A percentile compares a stretch with the other conserved stretches of the same genome.
phyloP scores from a whole-genome alignment of 163 green algal species.

The Scenedesmus sp. region DNA sequence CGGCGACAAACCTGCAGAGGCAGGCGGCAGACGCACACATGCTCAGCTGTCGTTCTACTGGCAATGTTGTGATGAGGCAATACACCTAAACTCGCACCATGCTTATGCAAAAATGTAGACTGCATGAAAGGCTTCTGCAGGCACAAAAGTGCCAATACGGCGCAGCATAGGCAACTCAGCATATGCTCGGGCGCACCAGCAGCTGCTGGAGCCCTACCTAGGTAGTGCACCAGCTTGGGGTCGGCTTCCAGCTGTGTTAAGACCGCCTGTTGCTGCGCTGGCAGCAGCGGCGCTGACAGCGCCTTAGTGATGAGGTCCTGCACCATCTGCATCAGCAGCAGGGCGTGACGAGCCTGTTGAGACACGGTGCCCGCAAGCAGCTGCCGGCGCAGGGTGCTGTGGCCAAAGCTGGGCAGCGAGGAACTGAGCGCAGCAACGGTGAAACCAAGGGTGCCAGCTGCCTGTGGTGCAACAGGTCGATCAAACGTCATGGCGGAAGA shows the following conservation, averaged over 20 bases:
- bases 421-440: not conserved
- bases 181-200: too few species aligned
- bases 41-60: not conserved
- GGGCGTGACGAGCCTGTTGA: not conserved
- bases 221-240: slow-evolving; percentile 61
- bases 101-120: too few species aligned
- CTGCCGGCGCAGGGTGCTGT: not conserved
- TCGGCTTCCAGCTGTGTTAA: slow-evolving; percentile 68
- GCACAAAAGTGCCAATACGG: too few species aligned
- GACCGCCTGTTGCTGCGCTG: slow-evolving; percentile 76
- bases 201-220: slow-evolving; percentile 30
- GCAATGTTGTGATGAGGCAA: too few species aligned
- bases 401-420: not conserved
- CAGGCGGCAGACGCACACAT: not conserved
- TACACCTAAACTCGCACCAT: too few species aligned
- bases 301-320: slow-evolving; percentile 68
- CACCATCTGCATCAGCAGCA: slow-evolving; percentile 25
- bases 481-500: too few species aligned
- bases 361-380: not conserved
- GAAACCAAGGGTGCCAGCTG: not conserved
- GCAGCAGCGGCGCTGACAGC: slow-evolving; percentile 73
- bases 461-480: too few species aligned
- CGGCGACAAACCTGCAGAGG: slow-evolving; percentile 56
- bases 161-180: too few species aligned
- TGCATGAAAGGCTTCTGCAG: not conserved